Evolutionary conservation across 2,329 filamentous ascomycete genomes (phyloP), one percentile per base, ranked within the genome.

Genomic region (Esteya vermicola): DNA sequence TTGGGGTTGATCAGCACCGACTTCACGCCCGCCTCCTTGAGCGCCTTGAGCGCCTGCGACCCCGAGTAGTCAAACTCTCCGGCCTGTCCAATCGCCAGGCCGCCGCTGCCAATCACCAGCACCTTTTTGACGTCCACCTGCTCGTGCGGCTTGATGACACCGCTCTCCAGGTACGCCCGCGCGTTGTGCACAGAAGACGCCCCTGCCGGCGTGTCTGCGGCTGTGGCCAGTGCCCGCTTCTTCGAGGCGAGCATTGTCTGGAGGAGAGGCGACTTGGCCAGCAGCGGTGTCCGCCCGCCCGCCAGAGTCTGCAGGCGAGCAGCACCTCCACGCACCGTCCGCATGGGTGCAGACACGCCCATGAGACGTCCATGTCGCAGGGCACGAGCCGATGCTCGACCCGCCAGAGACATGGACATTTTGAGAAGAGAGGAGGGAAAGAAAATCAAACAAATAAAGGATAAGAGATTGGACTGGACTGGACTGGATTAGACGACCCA

Each of bases 51-150:
- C 40, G 91, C 91, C 68, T 96, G 91, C 6, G 89, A 88, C 48
- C 86, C 89, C 61, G 91, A 96, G 63, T 96, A 96, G 65, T 96
- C 89, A 54, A 96, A 96, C 67, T 96, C 89, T 66, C 89, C 89
- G 49, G 89, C 89, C 65, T 96, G 89, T 48, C 89, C 89, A 74
- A 96, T 96, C 59, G 85, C 85, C 51, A 96, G 72, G 62, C 89
- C 89, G 66, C 89, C 89, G 64, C 81, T 88, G 44, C 89, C 89
- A 67, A 96, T 94, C 51, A 96, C 88, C 46, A 96, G 68, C 39
- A 96, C 89, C 68, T 96, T 96, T 69, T 93, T 93, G 48, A 96
- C 86, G 57, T 94, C 76, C 38, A 95, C 81, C 41, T 83, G 66
- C 53, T 89, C 72, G 53, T 73, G 72, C 43, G 81, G 79, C 60